Evolutionary conservation across 768 basidiomycete genomes (phyloP), one percentile per base, ranked within the genome.

Genomic region (Strobilomyces echinocephalus): DNA sequence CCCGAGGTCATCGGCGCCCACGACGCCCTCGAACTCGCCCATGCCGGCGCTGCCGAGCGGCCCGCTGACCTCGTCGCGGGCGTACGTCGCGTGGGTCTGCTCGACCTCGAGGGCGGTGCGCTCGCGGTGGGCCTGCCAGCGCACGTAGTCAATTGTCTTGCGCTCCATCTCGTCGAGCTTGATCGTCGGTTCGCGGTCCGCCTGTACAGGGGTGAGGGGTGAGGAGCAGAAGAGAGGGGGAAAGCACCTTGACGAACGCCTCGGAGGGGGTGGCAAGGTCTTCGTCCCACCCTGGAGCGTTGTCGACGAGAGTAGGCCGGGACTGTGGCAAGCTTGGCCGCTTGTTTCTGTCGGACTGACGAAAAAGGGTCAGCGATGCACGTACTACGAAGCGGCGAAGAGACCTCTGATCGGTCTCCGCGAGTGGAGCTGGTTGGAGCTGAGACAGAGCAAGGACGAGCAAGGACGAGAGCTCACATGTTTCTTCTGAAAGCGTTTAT

Each of bases 281-380:
- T 59, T 88, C 86, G 56, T 87, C 87, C 86, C 86, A 88, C 1
- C 85, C 86, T 4, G 84, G 85, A 0, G 85, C 83, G 11, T 74
- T 58, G n/a, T 69, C 58, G 50, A 78, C 75, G 10, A 79, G 76
- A 1, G 80, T 74, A 18, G 30, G 9, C 3, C 79, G 76, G 4
- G 63, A 62, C 7, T 71, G 69, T 20, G 73, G 61, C 38, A 81
- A 66, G 60, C 80, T 80, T n/a, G 77, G 73, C 12, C 58, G 64
- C 56, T 85, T 86, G 62, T 84, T 80, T 16, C 61, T 61, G 51
- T 81, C 80, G 20, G 84, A 67, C 11, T 76, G 58, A 6, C 8
- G 18, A 11, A n/a, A 15, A 33, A 20, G 6, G 11, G 42, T 50
- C 26, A 47, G 41, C 18, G 20, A 16, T 2, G 9, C n/a, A 6